Conservation (phyloP, 2,329 filamentous ascomycete genomes). For the Falciphora oryzae region DNA sequence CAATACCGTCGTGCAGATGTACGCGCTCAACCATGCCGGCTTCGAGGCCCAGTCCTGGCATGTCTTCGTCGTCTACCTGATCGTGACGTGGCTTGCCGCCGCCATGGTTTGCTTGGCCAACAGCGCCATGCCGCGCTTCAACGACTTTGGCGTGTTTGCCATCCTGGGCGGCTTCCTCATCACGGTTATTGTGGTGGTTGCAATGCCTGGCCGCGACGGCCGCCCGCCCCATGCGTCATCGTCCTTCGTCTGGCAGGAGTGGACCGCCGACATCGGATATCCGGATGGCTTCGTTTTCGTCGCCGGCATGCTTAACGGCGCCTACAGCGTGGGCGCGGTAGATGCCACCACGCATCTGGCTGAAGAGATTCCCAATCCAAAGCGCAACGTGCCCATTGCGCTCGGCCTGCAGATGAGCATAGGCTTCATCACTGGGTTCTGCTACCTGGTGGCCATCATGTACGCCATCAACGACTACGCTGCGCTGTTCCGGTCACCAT, state of each 20-base stretch:
- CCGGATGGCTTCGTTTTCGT: conserved; percentile 36
- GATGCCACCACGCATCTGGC: conserved; percentile 61
- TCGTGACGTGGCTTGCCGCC: conserved; percentile 34
- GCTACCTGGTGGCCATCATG: conserved; percentile 47
- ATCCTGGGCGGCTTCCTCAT: conserved; percentile 29
- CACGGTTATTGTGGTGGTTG: conserved; percentile 48
- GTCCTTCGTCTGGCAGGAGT: conserved; percentile 34
- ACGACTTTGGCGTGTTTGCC: conserved; percentile 46
- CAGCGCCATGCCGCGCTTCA: conserved; percentile 43
- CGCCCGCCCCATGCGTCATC: conserved; percentile 24
- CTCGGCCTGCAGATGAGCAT: conserved; percentile 45
- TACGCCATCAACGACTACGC: conserved; percentile 52
- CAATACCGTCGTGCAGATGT: conserved; percentile 38
- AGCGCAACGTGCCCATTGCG: conserved; percentile 47
- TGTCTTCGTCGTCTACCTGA: conserved; percentile 35
- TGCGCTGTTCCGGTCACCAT: conserved; percentile 41
- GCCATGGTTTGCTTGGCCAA: conserved; percentile 47
- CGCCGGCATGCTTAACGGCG: conserved; percentile 52
- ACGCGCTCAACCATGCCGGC: conserved; percentile 32
- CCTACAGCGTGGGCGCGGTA: conserved; percentile 60
- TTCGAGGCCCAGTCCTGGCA: conserved; percentile 35
- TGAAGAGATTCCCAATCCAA: conserved; percentile 54
- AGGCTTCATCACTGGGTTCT: conserved; percentile 46
- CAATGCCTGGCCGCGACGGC: conserved; percentile 34
- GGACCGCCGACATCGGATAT: conserved; percentile 34